Evolutionary conservation across 2,329 filamentous ascomycete species (phyloP).

Genomic region (Monosporascus sp.): DNA sequence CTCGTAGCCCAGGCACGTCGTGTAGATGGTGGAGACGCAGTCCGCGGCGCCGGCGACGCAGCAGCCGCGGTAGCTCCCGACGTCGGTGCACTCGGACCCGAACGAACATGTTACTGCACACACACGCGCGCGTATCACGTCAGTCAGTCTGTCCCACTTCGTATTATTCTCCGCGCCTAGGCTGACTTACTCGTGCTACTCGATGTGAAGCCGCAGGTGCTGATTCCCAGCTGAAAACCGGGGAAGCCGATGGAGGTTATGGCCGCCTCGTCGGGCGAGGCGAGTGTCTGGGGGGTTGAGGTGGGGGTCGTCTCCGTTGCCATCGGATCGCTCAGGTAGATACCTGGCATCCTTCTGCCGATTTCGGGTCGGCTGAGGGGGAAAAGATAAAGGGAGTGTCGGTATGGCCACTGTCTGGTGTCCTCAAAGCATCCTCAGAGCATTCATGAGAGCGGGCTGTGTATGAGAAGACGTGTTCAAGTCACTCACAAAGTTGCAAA

Average conservation of each 20-base stretch:
- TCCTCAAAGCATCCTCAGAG: not conserved
- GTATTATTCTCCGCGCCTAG: not conserved
- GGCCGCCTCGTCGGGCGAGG: constrained; percentile 5
- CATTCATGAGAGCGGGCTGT: not conserved
- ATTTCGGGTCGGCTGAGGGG: not conserved
- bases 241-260: constrained; percentile 7
- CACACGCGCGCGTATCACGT: not conserved
- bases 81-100: constrained; percentile 21
- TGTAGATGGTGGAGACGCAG: constrained; percentile 22
- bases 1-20: constrained; percentile 18
- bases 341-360: not conserved
- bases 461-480: not conserved
- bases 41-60: constrained; percentile 15
- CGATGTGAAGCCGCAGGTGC: constrained; percentile 24
- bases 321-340: not conserved
- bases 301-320: constrained; percentile 1
- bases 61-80: constrained; percentile 22
- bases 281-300: constrained; percentile 1
- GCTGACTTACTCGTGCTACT: constrained; percentile 17
- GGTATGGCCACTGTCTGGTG: not conserved
- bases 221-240: constrained; percentile 15
- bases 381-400: not conserved
- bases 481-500: not conserved
- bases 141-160: not conserved
- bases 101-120: constrained; percentile 23